A percentile compares a stretch with the other conserved stretches of the same genome.
Evolutionary conservation across 2,329 filamentous ascomycete species (phyloP).

Genomic region (Phaeosphaeriaceae sp.): DNA sequence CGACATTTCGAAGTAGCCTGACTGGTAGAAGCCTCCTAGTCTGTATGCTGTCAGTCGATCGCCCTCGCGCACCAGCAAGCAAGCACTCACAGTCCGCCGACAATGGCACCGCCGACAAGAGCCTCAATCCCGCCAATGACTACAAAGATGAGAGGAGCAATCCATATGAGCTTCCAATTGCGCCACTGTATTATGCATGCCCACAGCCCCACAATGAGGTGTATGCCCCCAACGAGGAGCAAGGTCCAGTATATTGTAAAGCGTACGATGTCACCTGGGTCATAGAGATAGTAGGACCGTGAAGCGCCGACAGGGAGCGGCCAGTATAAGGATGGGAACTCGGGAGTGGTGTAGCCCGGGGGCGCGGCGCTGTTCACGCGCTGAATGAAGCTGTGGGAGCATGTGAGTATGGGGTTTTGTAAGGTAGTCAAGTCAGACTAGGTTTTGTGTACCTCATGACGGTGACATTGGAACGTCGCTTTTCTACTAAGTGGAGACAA

Average conservation of each 20-base stretch:
- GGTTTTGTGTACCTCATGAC: slow-evolving; percentile 38
- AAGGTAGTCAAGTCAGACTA: neutral
- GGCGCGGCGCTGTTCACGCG: slow-evolving; percentile 57
- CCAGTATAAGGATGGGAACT: slow-evolving; percentile 85
- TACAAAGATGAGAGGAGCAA: slow-evolving; percentile 73
- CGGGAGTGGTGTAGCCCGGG: slow-evolving; percentile 69
- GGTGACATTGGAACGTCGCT: slow-evolving; percentile 23
- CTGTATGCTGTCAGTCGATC: slow-evolving; percentile 51
- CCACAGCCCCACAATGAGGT: slow-evolving; percentile 74
- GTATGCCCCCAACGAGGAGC: slow-evolving; percentile 77
- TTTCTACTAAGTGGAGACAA: neutral
- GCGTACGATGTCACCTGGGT: slow-evolving; percentile 79
- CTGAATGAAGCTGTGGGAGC: slow-evolving; percentile 50
- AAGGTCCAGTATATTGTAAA: slow-evolving; percentile 90
- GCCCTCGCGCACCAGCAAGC: neutral
- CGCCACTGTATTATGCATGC: slow-evolving; percentile 74
- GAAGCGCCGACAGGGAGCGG: slow-evolving; percentile 65
- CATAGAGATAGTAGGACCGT: slow-evolving; percentile 71
- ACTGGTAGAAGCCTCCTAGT: slow-evolving; percentile 79
- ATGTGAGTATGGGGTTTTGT: neutral
- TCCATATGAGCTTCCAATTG: slow-evolving; percentile 68
- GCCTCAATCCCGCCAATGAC: slow-evolving; percentile 78
- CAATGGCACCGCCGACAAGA: slow-evolving; percentile 78
- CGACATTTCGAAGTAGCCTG: slow-evolving; percentile 87
- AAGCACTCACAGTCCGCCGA: slow-evolving; percentile 74